Base-by-base conservation (phyloP, 2,329 filamentous ascomycete genomes). In the Fusarium tanahbumbuense region DNA sequence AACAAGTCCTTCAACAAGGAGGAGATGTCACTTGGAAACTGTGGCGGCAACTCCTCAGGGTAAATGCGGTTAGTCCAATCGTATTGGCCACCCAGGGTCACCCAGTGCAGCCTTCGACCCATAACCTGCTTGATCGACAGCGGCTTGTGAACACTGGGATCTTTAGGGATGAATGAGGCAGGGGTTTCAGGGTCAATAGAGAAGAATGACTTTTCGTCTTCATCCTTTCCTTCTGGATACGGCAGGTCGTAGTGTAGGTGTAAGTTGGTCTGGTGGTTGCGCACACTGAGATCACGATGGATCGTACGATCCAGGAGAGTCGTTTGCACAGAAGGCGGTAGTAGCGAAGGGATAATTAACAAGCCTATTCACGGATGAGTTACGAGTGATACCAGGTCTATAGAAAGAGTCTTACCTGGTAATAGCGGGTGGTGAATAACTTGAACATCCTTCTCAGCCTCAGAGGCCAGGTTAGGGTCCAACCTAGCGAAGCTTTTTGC, bases 11-110 rank as follows among this genome's bases (percentile, higher is more conserved):
- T 84, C 1, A 98, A 82, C 10, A 97, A 86, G 2, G 77, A 78
- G 6, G 89, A 88, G 50, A 97, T 86, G 76, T 97, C 93, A 2
- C 78, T 42, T 0, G 95, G 94, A 73, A 98, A 98, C 0, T 82
- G 75, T 0, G 93, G 93, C 1, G 92, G 90, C 6, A 78, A 64
- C n/a, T 86, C 84, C 12, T 83, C 78, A 0, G 94, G 94, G 76
- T 98, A 98, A 15, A 88, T 82, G 71, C 97, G 94, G 60, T 89
- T 88, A 0, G 94, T 97, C 96, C 95, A 98, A 82, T 98, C 93
- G 79, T 98, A 98, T 79, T 98, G 96, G 0, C 94, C 95, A 52
- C 96, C 96, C 5, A 99, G 87, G 0, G 95, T 98, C 44, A 97
- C 88, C 96, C 96, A 99, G 72, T 95, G 93, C 25, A 98, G 86